Conservation (phyloP, 2,329 filamentous ascomycete species). For the Fusarium nurragi region DNA sequence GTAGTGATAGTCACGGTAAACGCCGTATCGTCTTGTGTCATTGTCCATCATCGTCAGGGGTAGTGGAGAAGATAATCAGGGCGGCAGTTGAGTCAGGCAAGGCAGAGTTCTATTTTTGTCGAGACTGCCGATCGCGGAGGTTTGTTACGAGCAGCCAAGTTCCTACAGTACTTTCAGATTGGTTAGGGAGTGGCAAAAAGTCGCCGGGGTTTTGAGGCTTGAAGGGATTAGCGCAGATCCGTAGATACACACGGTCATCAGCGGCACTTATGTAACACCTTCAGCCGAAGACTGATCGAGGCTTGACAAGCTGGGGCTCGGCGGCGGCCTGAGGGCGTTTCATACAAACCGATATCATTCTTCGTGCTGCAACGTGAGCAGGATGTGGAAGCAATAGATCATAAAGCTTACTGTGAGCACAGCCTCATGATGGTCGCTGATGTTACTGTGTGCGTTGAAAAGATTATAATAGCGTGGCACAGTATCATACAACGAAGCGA, state of each 20-base stretch:
- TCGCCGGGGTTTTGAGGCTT: slow-evolving; percentile 21
- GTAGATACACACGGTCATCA: slow-evolving; percentile 2
- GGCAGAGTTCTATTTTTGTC: slow-evolving; percentile 37
- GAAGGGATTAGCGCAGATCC: not conserved
- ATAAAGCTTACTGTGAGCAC: slow-evolving; percentile 29
- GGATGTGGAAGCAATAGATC: slow-evolving; percentile 18
- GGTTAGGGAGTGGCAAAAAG: slow-evolving; percentile 29
- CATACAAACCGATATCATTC: slow-evolving; percentile 13
- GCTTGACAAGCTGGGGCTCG: slow-evolving; percentile 1
- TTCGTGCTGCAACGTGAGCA: slow-evolving; percentile 1
- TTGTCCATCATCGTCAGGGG: slow-evolving; percentile 39
- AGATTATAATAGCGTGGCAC: slow-evolving; percentile 20
- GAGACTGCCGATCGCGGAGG: slow-evolving; percentile 15
- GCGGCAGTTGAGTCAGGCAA: slow-evolving; percentile 24
- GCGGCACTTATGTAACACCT: slow-evolving; percentile 12
- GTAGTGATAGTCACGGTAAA: slow-evolving; percentile 15
- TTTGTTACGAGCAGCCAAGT: not conserved
- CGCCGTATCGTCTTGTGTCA: slow-evolving; percentile 10
- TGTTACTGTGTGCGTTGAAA: slow-evolving; percentile 25
- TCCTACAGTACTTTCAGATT: not conserved
- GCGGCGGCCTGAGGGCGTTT: slow-evolving; percentile 20
- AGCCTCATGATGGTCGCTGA: slow-evolving; percentile 18
- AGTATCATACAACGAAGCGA: not conserved
- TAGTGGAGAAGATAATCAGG: slow-evolving; percentile 39
- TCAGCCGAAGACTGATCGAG: slow-evolving; percentile 10